Base-by-base conservation (phyloP, 495 filamentous ascomycete genomes). In the Usnea hakonensis region DNA sequence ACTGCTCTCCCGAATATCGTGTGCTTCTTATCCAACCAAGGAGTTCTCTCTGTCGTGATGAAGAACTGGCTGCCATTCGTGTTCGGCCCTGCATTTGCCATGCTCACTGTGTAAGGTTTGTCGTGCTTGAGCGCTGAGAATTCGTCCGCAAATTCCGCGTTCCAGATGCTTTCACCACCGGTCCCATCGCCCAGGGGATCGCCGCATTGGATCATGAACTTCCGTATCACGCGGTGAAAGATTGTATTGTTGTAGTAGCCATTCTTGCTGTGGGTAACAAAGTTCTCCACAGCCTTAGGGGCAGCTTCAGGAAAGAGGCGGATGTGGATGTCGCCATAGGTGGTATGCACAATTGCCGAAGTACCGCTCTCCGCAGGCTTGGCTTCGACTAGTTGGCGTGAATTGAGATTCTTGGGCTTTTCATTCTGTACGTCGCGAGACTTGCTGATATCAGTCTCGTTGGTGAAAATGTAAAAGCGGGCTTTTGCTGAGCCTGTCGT, bases 401-500 rank as follows among this genome's bases (percentile, higher is more conserved):
- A 57, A 53, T 80, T 74, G 43, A 80, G 73, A 44, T 78, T 77
- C 3, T 76, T 80, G 7, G 93, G 94, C 66, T 92, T 94, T 76
- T 99, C 94, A 74, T 98, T 98, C 66, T 96, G 91, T 28, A 97
- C 78, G 70, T 98, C 94, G 65, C 94, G 87, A 35, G 88, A 87
- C 72, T 94, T 95, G 62, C 86, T 87, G 62, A 95, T 82, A 6
- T 91, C 83, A 21, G 86, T 83, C 23, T 95, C 90, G 74, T 96
- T 95, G 58, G 89, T 96, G 75, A 96, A 99, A 81, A 97, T 90
- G 80, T 97, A 99, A 78, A 99, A 99, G 56, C 94, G 88, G 37
- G 89, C 83, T 73, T 97, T 99, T 64, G 86, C 89, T 30, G 87
- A 85, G 1, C 89, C 92, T 0, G 93, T 97, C 40, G 81, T 79